phyloP scores from a whole-genome alignment of 2,329 filamentous ascomycete genomes.

The Rhynchosporium secalis region DNA sequence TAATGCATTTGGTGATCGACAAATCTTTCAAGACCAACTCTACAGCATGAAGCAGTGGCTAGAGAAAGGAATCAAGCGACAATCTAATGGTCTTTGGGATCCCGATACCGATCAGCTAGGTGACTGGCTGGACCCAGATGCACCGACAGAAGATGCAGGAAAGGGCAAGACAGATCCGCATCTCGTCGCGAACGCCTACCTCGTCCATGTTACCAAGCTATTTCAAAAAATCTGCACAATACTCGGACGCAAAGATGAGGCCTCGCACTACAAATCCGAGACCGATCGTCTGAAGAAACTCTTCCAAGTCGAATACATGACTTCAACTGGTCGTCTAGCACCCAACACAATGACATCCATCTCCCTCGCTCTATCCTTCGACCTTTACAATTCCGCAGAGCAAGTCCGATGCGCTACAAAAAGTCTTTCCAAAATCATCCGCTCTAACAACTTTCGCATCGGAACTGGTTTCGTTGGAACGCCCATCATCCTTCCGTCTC shows the following conservation, averaged over 20 bases:
- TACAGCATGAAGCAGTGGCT: conserved; percentile 22
- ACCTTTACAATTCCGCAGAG: conserved; percentile 23
- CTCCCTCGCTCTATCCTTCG: conserved; percentile 34
- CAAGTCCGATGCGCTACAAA: background rate
- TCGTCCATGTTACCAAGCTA: conserved; percentile 46
- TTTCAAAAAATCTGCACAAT: conserved; percentile 41
- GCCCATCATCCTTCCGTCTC: conserved; percentile 28
- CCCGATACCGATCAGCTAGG: conserved; percentile 43
- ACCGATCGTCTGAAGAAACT: conserved; percentile 25
- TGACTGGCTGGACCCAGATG: conserved; percentile 52
- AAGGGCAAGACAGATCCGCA: conserved; percentile 44
- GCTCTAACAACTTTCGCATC: conserved; percentile 30
- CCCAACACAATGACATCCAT: conserved; percentile 37
- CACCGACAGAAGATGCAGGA: conserved; percentile 45
- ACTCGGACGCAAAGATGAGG: conserved; percentile 34
- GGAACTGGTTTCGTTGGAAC: conserved; percentile 39
- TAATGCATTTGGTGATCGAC: conserved; percentile 15
- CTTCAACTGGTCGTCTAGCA: conserved; percentile 28
- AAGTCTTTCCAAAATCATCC: conserved; percentile 22
- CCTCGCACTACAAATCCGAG: conserved; percentile 31
- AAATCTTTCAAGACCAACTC: conserved; percentile 11
- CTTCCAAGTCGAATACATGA: conserved; percentile 38
- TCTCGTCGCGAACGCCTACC: conserved; percentile 50
- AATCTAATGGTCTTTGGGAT: conserved; percentile 45
- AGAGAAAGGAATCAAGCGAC: conserved; percentile 40